Percentiles rank a stretch among this genome's conserved stretches.
Conservation (phyloP, 2,329 filamentous ascomycete species). For the Neonectria punicea region DNA sequence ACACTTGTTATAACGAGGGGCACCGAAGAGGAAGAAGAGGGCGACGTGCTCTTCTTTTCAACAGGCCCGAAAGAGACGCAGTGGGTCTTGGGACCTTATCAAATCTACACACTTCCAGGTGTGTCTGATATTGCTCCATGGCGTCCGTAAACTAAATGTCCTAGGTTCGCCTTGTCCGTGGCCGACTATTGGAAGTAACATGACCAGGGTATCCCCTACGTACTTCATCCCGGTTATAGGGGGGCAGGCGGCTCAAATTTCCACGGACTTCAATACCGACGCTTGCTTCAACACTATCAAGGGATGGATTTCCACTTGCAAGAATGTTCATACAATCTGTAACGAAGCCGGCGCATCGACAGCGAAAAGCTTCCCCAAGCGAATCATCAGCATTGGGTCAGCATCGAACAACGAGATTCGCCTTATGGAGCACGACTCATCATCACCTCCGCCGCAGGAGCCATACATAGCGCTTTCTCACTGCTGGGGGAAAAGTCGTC, state of each 20-base stretch:
- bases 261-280: conserved; percentile 24
- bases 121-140: neutral
- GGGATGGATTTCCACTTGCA: conserved; percentile 32
- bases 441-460: conserved; percentile 4
- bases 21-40: no score
- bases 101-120: conserved; percentile 37
- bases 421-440: conserved; percentile 28
- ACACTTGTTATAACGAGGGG: no score
- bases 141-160: fast-evolving
- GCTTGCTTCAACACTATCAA: conserved; percentile 29
- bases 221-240: conserved; percentile 4
- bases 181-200: conserved; percentile 31
- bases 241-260: conserved; percentile 32
- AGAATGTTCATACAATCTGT: conserved; percentile 26
- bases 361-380: conserved; percentile 27
- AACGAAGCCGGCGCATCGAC: conserved; percentile 22
- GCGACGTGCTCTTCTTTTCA: no score
- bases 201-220: conserved; percentile 24
- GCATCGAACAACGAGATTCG: conserved; percentile 31
- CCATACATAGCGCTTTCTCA: conserved; percentile 38
- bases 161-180: conserved; percentile 30
- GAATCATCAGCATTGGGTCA: conserved; percentile 34
- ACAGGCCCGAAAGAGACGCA: no score
- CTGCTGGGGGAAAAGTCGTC: conserved; percentile 32
- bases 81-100: neutral